Evolutionary conservation across 768 basidiomycete genomes (phyloP).

Genomic region (Suillus bovinus): DNA sequence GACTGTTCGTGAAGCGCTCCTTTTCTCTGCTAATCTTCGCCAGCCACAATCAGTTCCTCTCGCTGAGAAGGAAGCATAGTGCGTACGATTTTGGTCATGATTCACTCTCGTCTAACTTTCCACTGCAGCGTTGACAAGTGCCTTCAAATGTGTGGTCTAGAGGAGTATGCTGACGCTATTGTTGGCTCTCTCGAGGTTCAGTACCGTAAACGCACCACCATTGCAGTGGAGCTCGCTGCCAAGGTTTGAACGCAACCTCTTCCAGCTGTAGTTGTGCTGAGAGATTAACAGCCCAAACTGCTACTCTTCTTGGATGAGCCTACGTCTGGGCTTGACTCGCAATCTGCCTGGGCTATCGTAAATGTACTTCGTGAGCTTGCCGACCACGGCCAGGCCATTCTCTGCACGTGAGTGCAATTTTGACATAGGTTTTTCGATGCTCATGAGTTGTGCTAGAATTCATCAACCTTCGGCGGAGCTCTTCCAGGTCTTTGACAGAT

Average conservation of each 20-base stretch:
- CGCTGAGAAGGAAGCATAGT: conserved; percentile 82
- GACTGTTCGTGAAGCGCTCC: conserved; percentile 78
- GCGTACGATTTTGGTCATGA: conserved; percentile 25
- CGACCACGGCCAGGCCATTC: conserved; percentile 79
- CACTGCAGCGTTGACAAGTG: conserved; percentile 52
- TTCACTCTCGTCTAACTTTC: neutral
- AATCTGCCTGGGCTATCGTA: conserved; percentile 84
- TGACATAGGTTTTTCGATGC: neutral
- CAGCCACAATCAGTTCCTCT: conserved; percentile 67
- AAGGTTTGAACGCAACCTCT: conserved; percentile 39
- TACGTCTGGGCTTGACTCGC: conserved; percentile 86
- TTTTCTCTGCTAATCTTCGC: conserved; percentile 78
- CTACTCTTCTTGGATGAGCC: conserved; percentile 89
- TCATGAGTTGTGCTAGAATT: neutral
- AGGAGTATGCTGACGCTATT: conserved; percentile 64
- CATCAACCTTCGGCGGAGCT: conserved; percentile 72
- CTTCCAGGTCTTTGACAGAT: conserved; percentile 78
- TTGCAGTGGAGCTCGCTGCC: conserved; percentile 85
- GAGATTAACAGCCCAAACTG: conserved; percentile 56
- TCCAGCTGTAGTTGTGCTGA: neutral
- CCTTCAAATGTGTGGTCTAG: conserved; percentile 63
- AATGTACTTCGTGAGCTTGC: conserved; percentile 75
- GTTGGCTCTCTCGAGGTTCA: conserved; percentile 70
- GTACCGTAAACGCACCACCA: conserved; percentile 79
- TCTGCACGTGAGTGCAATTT: conserved; percentile 68